phyloP scores from a whole-genome alignment of 2,329 filamentous ascomycete species.

The Trichoderma sp. region DNA sequence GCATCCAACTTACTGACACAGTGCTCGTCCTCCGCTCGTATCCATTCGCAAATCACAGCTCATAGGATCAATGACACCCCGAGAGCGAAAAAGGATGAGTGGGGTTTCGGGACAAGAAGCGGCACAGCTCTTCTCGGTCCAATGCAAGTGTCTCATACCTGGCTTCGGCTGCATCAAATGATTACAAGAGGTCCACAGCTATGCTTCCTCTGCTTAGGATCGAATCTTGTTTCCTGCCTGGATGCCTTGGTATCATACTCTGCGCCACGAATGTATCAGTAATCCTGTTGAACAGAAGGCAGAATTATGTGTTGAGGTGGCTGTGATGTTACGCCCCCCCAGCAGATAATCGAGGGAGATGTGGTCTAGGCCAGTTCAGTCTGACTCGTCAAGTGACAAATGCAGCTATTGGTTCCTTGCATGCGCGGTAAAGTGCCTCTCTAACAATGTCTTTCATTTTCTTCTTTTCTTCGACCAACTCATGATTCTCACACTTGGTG shows the following conservation, averaged over 20 bases:
- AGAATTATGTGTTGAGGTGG: background rate
- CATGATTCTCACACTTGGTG: background rate
- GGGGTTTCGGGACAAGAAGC: background rate
- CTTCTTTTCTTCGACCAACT: background rate
- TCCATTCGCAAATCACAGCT: slow-evolving; percentile 2
- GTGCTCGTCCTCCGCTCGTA: background rate
- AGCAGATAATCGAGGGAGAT: slow-evolving; percentile 5
- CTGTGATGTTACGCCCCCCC: background rate
- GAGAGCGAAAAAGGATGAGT: background rate
- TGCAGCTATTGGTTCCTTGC: slow-evolving; percentile 14
- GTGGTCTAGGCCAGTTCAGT: background rate
- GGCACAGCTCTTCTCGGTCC: background rate
- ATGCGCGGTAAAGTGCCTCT: background rate
- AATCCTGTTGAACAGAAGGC: too few relatives aligned
- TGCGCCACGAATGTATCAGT: too few relatives aligned
- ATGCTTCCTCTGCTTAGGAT: too few relatives aligned
- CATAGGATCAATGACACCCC: slow-evolving; percentile 5
- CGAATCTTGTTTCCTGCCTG: background rate
- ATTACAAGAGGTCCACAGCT: background rate
- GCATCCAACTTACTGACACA: background rate
- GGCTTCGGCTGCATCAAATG: background rate
- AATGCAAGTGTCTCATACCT: background rate
- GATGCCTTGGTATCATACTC: too few relatives aligned
- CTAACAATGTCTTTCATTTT: background rate
- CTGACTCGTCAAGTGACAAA: background rate